Evolutionary conservation across 768 basidiomycete genomes (phyloP), one percentile per base, ranked within the genome.

Genomic region (Rhodotorula toruloides): DNA sequence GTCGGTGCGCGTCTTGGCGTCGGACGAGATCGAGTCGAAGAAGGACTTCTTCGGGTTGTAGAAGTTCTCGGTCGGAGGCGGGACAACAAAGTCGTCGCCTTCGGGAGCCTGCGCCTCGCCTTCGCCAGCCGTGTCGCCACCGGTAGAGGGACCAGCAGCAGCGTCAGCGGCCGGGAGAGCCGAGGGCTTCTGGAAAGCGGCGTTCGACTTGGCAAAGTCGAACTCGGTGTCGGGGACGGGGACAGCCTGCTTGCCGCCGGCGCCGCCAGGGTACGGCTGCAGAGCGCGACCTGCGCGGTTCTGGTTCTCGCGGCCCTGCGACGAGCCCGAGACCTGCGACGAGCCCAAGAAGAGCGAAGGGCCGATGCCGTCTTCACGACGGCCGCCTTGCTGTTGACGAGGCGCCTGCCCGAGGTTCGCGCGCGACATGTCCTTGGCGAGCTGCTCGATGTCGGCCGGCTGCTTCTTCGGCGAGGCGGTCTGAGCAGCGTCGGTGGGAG

Each of bases 1-100:
- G 40, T 57, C 66, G 22, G 63, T 32, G 46, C 69, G 68, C n/a
- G 68, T 64, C 62, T 72, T 74, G 14, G 64, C 49, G 46, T 77
- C 76, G 27, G 63, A 67, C 32, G 73, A 75, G 58, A 77, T 74
- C 40, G 69, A 72, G 58, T 77, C 76, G 46, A 76, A 77, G 73
- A 77, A 77, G 5, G 67, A 70, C 25, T 64, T 61, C 8, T 52
- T 59, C 63, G 75, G 75, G 70, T 73, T 62, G 68, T 77, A 76
- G 43, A 61, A 74, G 13, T 61, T 43, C 36, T 69, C 62, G 39
- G 43, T 4, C 11, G 68, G 53, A 29, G 68, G 63, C 16, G 65
- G 62, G 32, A 71, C 61, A 17, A 62, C 57, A 32, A 65, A 70
- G 22, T 61, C 72, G 43, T 71, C 62, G 50, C 58, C 44, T n/a